Conservation (phyloP, 495 filamentous ascomycete genomes). For the Penicillium argentinense region DNA sequence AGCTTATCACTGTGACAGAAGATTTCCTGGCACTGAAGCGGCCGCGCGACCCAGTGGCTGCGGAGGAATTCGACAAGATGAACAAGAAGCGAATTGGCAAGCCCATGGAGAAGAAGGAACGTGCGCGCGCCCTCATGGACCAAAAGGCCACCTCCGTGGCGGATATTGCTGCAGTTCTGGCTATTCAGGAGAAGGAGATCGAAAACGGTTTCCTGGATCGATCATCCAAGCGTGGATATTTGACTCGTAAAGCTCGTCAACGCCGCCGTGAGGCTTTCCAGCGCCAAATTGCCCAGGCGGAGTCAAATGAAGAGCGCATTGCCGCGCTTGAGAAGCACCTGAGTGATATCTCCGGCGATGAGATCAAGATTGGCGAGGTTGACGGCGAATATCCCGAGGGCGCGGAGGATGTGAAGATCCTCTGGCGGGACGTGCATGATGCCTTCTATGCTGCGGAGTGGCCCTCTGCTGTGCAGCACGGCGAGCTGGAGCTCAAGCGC, state of each 20-base stretch:
- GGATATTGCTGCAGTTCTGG: slow-evolving; percentile 78
- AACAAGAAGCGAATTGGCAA: slow-evolving; percentile 43
- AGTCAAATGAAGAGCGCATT: slow-evolving; percentile 32
- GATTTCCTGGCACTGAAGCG: slow-evolving; percentile 52
- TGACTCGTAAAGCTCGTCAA: slow-evolving; percentile 31
- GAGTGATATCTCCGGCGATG: slow-evolving; percentile 23
- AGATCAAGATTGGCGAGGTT: slow-evolving; percentile 31
- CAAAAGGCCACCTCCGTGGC: slow-evolving; percentile 87
- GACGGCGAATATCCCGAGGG: slow-evolving; percentile 28
- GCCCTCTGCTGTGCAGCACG: slow-evolving; percentile 68
- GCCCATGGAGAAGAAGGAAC: slow-evolving; percentile 52
- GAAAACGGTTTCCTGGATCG: slow-evolving; percentile 28
- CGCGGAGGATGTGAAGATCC: slow-evolving; percentile 51
- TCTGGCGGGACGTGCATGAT: slow-evolving; percentile 70
- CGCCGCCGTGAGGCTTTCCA: slow-evolving; percentile 33
- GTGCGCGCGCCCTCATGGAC: slow-evolving; percentile 70
- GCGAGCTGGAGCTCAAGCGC: slow-evolving; percentile 38
- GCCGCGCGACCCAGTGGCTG: slow-evolving; percentile 57
- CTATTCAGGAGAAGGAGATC: slow-evolving; percentile 49
- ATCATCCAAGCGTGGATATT: slow-evolving; percentile 26
- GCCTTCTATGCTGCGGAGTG: slow-evolving; percentile 65
- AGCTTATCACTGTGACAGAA: slow-evolving; percentile 51
- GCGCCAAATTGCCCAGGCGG: slow-evolving; percentile 39
- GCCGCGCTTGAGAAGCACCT: slow-evolving; percentile 29
- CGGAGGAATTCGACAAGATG: slow-evolving; percentile 45